These are phyloP conservation scores for Paraphoma chrysanthemicola DNA, from an alignment of 2,329 filamentous ascomycete genomes.

Conservation along the genomic window DNA sequence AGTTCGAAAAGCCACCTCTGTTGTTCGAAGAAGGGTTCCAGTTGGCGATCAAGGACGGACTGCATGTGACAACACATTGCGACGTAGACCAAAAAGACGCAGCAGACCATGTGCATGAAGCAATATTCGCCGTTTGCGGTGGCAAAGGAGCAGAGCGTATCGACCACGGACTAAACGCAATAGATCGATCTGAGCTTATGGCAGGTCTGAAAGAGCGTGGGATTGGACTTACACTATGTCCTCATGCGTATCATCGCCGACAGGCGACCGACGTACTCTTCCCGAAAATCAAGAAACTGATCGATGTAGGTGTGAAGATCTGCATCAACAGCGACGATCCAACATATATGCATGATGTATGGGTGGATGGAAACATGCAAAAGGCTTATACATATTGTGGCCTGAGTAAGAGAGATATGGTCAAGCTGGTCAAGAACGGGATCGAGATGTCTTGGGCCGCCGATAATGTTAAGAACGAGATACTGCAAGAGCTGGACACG, in stretches of 20 bases:
- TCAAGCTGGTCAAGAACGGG: slow-evolving; percentile 50
- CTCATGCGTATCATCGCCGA: slow-evolving; percentile 47
- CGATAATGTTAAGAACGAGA: slow-evolving; percentile 43
- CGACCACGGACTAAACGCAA: slow-evolving; percentile 52
- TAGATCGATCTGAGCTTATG: slow-evolving; percentile 45
- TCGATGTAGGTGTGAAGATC: slow-evolving; percentile 50
- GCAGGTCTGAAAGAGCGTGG: slow-evolving; percentile 34
- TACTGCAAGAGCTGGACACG: slow-evolving; percentile 11
- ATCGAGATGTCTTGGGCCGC: slow-evolving; percentile 58
- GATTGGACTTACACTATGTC: slow-evolving; percentile 52
- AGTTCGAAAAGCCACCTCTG: slow-evolving; percentile 53
- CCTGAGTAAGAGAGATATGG: slow-evolving; percentile 53
- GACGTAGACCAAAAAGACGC: slow-evolving; percentile 60
- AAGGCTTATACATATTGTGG: slow-evolving; percentile 52
- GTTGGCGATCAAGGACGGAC: slow-evolving; percentile 49
- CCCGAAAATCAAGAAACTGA: slow-evolving; percentile 48
- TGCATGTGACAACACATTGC: slow-evolving; percentile 59
- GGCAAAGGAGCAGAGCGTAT: slow-evolving; percentile 42
- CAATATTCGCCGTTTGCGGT: slow-evolving; percentile 37
- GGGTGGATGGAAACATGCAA: slow-evolving; percentile 57
- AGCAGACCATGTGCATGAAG: slow-evolving; percentile 52
- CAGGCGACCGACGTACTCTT: slow-evolving; percentile 47
- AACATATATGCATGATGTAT: slow-evolving; percentile 59
- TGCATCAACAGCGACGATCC: slow-evolving; percentile 60
- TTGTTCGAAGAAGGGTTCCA: slow-evolving; percentile 54